These are phyloP conservation scores for Rubroboletus pulcherrimus DNA, from an alignment of 768 basidiomycete genomes.

Conservation along the genomic window DNA sequence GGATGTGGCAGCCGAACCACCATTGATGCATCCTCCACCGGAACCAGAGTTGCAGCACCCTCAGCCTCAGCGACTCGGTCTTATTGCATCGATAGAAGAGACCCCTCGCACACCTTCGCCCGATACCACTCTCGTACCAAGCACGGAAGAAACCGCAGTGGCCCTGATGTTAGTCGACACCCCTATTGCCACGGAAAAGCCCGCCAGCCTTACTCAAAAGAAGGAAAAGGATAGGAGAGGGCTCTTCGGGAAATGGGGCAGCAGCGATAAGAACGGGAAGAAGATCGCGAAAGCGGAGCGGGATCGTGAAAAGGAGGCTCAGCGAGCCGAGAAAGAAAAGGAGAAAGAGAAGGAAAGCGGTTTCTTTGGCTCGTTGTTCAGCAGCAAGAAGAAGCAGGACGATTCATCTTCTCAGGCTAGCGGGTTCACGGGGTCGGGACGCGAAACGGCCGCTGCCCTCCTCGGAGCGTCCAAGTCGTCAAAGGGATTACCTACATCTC, in stretches of 20 bases:
- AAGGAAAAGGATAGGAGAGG: slow-evolving; percentile 76
- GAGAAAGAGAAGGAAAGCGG: slow-evolving; percentile 60
- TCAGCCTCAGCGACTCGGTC: slow-evolving; percentile 52
- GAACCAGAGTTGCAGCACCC: slow-evolving; percentile 58
- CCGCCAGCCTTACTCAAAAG: slow-evolving; percentile 36
- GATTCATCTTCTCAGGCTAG: slow-evolving; percentile 46
- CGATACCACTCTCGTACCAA: slow-evolving; percentile 30
- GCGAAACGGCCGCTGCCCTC: slow-evolving; percentile 83
- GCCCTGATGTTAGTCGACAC: slow-evolving; percentile 23
- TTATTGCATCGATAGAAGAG: slow-evolving; percentile 27
- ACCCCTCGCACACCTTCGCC: slow-evolving; percentile 64
- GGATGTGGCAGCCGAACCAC: slow-evolving; percentile 20
- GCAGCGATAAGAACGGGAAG: slow-evolving; percentile 55
- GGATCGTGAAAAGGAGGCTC: slow-evolving; percentile 47
- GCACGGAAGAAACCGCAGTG: slow-evolving; percentile 26
- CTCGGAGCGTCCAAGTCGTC: slow-evolving; percentile 82
- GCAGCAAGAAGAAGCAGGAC: slow-evolving; percentile 82
- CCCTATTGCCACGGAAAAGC: slow-evolving; percentile 17
- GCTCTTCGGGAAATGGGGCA: slow-evolving; percentile 61
- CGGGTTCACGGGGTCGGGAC: slow-evolving; percentile 50
- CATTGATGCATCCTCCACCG: slow-evolving; percentile 34
- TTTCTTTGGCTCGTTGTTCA: slow-evolving; percentile 91
- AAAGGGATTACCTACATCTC: slow-evolving; percentile 57
- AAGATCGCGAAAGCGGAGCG: slow-evolving; percentile 44
- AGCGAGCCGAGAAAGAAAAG: slow-evolving; percentile 48